Evolutionary conservation across 2,329 filamentous ascomycete species (phyloP), one percentile per base, ranked within the genome.

Genomic region (Cytospora paraplurivora): DNA sequence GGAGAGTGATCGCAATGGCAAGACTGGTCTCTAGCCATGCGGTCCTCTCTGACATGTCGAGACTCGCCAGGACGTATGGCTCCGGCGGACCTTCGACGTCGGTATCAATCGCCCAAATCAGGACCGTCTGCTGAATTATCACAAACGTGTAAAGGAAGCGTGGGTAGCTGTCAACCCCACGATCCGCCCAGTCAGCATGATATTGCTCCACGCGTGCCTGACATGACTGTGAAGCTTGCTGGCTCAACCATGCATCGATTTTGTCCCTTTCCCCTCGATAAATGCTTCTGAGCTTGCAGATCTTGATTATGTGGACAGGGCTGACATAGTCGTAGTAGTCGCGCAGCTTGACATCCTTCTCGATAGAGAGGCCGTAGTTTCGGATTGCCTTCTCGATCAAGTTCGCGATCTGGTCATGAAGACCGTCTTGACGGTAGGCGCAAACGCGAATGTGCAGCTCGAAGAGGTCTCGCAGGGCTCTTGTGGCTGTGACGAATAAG

Each of bases 61-160:
- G 66, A 59, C 72, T 69, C 27, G 72, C 72, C 10, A 76, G 67
- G 35, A 75, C 72, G 66, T 59, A 51, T 12, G 62, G 54, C 27
- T 66, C 62, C 15, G n/a, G 32, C 38, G 38, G 34, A n/a, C 55
- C 21, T 6, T 57, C 50, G 8, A 27, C 15, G 6, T 56, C 58
- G 12, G 64, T 66, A 33, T 85, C 84, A 27, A 79, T 74, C 59
- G 83, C 85, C 17, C 73, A 68, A 21, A 76, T 67, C 62, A 76
- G 68, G 13, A 76, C 72, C 74, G 85, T 71, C 79, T 87, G 74
- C 73, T 85, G 66, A 74, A 76, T 49, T 75, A 86, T 69, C 75
- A 84, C 69, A 77, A 85, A 75, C 7, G 69, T 71, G 62, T 72
- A 76, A n/a, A 77, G 68, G 11, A 74, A 69, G 7, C 74, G 72